phyloP scores from a whole-genome alignment of 163 green algal species.

The Chlorella variabilis region DNA sequence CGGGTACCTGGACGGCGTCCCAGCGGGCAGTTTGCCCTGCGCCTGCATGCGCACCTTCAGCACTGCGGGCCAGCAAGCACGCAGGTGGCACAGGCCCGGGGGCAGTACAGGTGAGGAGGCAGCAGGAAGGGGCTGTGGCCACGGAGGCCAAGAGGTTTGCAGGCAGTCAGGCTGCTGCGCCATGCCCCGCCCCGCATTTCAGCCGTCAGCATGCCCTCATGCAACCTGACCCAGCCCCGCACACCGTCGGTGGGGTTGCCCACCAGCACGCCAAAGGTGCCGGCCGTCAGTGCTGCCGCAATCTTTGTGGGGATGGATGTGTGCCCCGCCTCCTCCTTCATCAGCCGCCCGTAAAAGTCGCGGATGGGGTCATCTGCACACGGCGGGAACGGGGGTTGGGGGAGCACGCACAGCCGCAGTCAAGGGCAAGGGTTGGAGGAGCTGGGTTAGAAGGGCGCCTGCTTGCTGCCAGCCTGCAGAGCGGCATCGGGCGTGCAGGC shows the following conservation, averaged over 20 bases:
- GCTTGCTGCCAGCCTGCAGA: too few relatives aligned
- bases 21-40: constrained; percentile 85
- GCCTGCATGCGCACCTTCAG: constrained; percentile 95
- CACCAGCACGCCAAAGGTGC: constrained; percentile 18
- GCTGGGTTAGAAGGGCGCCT: too few relatives aligned
- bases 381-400: neutral
- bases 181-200: too few relatives aligned
- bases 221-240: too few relatives aligned
- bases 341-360: neutral
- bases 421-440: too few relatives aligned
- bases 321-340: neutral
- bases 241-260: constrained; percentile 14
- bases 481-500: too few relatives aligned
- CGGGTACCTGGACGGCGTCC: constrained; percentile 83
- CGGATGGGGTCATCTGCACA: constrained; percentile 17
- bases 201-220: too few relatives aligned
- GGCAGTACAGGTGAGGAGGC: neutral
- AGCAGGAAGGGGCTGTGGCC: too few relatives aligned
- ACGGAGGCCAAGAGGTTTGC: too few relatives aligned
- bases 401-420: neutral
- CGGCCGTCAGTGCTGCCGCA: constrained; percentile 5
- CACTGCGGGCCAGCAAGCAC: neutral
- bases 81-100: neutral
- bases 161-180: too few relatives aligned
- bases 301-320: constrained; percentile 20